A percentile compares a stretch with the other conserved stretches of the same genome.
Conservation (phyloP, 495 filamentous ascomycete species). For the Podospora pseudoanserina region DNA sequence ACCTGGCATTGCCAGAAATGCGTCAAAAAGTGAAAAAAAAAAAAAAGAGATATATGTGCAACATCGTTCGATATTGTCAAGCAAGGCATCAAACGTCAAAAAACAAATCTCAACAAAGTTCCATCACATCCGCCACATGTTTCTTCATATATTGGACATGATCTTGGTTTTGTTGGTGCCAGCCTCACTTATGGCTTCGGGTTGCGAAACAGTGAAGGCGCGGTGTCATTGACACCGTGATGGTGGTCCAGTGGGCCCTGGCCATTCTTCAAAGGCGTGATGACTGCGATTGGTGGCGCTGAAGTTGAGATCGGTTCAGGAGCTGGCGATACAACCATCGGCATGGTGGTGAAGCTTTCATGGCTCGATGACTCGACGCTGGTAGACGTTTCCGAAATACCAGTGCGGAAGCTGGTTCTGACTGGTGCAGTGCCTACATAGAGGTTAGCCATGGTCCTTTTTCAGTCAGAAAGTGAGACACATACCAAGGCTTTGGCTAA, state of each 20-base stretch:
- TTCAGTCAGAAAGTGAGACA: neutral
- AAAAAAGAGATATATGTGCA: conserved; percentile 10
- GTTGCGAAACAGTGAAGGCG: neutral
- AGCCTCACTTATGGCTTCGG: neutral
- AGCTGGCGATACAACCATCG: neutral
- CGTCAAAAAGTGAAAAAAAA: neutral
- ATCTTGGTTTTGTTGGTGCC: neutral
- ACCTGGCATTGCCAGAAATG: neutral
- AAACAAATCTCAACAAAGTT: neutral
- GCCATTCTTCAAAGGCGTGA: conserved; percentile 22
- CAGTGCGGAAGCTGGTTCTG: neutral
- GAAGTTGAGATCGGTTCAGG: neutral
- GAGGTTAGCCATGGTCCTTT: neutral
- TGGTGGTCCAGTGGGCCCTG: conserved; percentile 28
- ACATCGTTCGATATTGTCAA: neutral
- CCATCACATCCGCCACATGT: neutral
- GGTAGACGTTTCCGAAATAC: neutral
- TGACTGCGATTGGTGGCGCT: conserved; percentile 1
- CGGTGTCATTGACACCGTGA: conserved; percentile 19
- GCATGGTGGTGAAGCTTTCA: neutral
- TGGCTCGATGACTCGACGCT: neutral
- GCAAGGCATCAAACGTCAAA: neutral
- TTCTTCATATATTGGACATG: neutral
- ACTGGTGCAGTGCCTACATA: neutral
- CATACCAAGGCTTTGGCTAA: conserved; percentile 2